Evolutionary conservation across 371 early-diverging fungal genomes (phyloP), one percentile per base, ranked within the genome.

Genomic region (Rhizopus microsporus): DNA sequence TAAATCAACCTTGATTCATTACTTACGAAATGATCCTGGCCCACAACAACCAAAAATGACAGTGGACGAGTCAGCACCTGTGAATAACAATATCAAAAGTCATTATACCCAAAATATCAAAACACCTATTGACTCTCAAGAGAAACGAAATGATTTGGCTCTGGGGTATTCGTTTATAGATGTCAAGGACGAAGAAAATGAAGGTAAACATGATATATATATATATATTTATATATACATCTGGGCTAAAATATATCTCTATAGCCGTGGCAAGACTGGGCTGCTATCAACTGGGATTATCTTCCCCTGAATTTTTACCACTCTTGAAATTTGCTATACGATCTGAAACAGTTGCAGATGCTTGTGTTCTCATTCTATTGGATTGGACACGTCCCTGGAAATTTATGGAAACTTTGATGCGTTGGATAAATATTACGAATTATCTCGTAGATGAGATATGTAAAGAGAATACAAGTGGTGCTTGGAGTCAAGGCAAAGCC

Each of bases 311-410:
- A 38, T 91, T 87, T 59, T 74, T 84, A 45, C 80, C 85, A 39
- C 74, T 93, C 44, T 69, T 93, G 33, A 78, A 77, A 50, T 85
- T 87, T 63, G 88, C 88, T 35, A 68, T 93, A 46, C 83, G 82
- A 50, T 67, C 80, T n/a, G 74, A 82, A 42, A 79, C 87, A 12
- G 65, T 90, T 17, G 54, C 74, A 0, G 80, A 85, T 63, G 68
- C 87, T 1, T 76, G 86, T 16, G 87, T 87, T 0, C 65, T 93
- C 4, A 81, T 95, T 38, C 82, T 88, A 45, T 71, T 96, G 53
- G 95, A 94, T 71, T 96, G 96, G 96, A 74, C 87, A 35, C 77
- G 80, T 70, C 96, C 96, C 9, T 94, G 93, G 92, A 74, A 71
- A 33, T 94, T 94, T 63, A 59, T 94, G 58, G 84, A 87, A 57